These are phyloP conservation scores for Puya raimondii DNA, from an alignment of 176 grass and related monocot genomes.

Conservation along the genomic window DNA sequence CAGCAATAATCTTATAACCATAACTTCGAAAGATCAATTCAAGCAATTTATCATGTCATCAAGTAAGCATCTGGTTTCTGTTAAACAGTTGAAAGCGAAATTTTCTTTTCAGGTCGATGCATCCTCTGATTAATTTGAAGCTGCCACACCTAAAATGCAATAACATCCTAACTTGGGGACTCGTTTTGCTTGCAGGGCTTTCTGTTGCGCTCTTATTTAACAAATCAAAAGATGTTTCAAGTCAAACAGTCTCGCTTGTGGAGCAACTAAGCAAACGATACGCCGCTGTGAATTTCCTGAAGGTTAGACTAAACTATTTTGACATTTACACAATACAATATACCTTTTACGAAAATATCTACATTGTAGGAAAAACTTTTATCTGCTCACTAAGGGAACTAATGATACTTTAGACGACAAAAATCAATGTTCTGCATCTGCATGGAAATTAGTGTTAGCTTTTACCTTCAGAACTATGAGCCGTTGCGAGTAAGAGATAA, in stretches of 20 bases:
- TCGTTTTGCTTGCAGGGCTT: background rate
- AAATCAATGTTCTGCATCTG: too few species aligned
- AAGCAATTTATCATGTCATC: background rate
- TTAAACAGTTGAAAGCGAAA: too few species aligned
- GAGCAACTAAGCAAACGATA: conserved; percentile 9
- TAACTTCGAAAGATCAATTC: conserved; percentile 11
- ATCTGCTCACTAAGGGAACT: too few species aligned
- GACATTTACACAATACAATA: background rate
- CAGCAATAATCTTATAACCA: background rate
- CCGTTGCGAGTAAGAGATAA: too few species aligned
- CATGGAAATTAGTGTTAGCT: too few species aligned
- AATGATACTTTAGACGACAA: too few species aligned
- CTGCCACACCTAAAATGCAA: too few species aligned
- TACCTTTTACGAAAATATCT: too few species aligned
- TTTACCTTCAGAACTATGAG: too few species aligned
- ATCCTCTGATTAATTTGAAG: too few species aligned
- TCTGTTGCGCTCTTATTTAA: conserved; percentile 7
- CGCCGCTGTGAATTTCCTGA: conserved; percentile 5
- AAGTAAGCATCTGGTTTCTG: background rate
- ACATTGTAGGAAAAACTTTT: too few species aligned
- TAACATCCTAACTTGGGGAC: background rate
- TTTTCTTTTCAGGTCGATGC: too few species aligned
- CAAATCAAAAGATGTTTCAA: conserved; percentile 2
- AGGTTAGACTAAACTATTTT: background rate
- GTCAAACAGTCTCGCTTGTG: background rate